Evolutionary conservation across 169 alveolate species (phyloP).

Genomic region (Eimeria maxima): DNA sequence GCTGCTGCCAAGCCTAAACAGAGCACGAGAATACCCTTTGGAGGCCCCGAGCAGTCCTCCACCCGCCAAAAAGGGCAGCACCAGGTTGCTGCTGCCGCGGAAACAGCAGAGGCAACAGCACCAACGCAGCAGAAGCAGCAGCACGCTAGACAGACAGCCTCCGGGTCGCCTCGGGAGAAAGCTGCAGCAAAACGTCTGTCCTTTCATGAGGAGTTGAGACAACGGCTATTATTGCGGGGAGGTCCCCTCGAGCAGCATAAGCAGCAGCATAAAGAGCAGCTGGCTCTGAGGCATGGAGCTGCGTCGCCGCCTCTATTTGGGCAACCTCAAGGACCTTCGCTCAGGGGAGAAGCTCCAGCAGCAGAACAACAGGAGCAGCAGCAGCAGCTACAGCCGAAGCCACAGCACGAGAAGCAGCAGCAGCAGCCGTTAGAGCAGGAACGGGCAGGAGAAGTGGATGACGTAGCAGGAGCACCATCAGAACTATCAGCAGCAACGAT

Average conservation of each 20-base stretch:
- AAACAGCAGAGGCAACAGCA: conserved; percentile 9
- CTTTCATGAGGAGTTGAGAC: conserved; percentile 37
- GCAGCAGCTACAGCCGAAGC: too few species aligned
- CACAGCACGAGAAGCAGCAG: too few species aligned
- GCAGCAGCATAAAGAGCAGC: not conserved
- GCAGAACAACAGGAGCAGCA: too few species aligned
- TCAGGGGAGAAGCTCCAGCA: not conserved
- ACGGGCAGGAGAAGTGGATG: not conserved
- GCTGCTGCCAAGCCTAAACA: conserved; percentile 23
- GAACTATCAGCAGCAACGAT: not conserved
- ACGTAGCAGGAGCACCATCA: not conserved
- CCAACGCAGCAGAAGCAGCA: conserved; percentile 23
- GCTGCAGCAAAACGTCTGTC: conserved; percentile 8
- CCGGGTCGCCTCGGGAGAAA: conserved; percentile 5
- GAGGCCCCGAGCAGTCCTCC: not conserved
- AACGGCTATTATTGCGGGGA: conserved; percentile 16
- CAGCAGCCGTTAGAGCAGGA: not conserved
- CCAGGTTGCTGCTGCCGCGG: not conserved
- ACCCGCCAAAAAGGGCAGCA: too few species aligned
- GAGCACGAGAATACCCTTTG: conserved; percentile 25
- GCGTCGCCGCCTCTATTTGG: conserved; percentile 30
- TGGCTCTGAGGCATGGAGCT: conserved; percentile 13
- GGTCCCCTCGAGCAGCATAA: not conserved
- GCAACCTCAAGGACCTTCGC: not conserved
- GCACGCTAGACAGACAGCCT: too few species aligned